Evolutionary conservation across 352 stramenopile genomes (phyloP), one percentile per base, ranked within the genome.

Genomic region (Plasmopara muralis): DNA sequence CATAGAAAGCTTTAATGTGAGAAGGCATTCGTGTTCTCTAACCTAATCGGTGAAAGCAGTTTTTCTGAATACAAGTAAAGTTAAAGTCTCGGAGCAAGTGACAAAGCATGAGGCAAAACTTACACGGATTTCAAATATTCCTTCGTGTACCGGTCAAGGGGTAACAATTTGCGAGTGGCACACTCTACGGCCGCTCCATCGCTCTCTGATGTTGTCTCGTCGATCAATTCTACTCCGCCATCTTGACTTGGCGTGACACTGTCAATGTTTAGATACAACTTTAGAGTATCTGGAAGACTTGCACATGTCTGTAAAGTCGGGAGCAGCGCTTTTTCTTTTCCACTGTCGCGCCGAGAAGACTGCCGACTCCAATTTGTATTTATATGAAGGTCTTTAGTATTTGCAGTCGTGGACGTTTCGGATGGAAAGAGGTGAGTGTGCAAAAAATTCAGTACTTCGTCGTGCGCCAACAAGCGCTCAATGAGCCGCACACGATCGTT

Each of bases 391-490:
- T 39, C 40, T 6, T 13, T 63, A 15, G 15, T 52, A 18, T 30
- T 39, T 7, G 55, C 38, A 12, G 38, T 31, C 10, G 31, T 35
- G 14, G 57, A 34, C 6, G 53, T 47, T 10, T 70, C 62, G 1
- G 73, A 60, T 9, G 77, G 78, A 45, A 95, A 92, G n/a, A 92
- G 39, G 4, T 89, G 72, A 31, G 70, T 75, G 43, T 93, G 88
- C 31, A 95, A 43, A 31, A 88, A 70, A 0, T 69, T 74, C 14
- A 95, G 57, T 34, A 93, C 81, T 64, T 91, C 74, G 37, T 93
- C 82, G 29, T 93, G 78, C 2, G 81, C 70, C 33, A 95, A 47
- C 12, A 95, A 66, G 2, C 76, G 65, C 53, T 91, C 73, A 20
- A 95, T 88, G 12, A 95, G 51, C 1, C 76, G 76, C 4, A 89